These are phyloP conservation scores for Nakaseomyces kungkrabaensis DNA, from an alignment of 1,139 yeast genomes.

Conservation along the genomic window DNA sequence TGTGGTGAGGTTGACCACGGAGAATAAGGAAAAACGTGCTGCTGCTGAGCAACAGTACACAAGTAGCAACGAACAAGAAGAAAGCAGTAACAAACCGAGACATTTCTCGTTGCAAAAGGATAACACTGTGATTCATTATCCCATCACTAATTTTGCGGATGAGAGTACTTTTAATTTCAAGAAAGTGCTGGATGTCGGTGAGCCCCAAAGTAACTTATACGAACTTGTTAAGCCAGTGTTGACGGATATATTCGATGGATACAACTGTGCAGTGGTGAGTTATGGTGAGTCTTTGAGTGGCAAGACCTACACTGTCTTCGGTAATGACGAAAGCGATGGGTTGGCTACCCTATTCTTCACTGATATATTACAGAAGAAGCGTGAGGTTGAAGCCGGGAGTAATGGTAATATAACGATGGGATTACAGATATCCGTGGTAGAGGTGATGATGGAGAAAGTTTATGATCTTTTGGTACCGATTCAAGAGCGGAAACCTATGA, in stretches of 20 bases:
- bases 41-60: neutral
- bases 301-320: slow-evolving; percentile 81
- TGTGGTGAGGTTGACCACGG: neutral
- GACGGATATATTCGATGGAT: slow-evolving; percentile 41
- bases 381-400: slow-evolving; percentile 12
- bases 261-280: slow-evolving; percentile 76
- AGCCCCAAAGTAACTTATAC: slow-evolving; percentile 54
- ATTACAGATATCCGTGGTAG: slow-evolving; percentile 39
- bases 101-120: slow-evolving; percentile 1
- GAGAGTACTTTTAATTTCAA: slow-evolving; percentile 49
- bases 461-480: slow-evolving; percentile 44
- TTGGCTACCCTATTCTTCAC: neutral
- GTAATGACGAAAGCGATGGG: slow-evolving; percentile 33
- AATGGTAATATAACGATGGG: slow-evolving; percentile 32
- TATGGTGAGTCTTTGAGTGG: slow-evolving; percentile 91
- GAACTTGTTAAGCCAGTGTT: slow-evolving; percentile 31
- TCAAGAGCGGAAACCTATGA: slow-evolving; percentile 8
- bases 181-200: slow-evolving; percentile 43
- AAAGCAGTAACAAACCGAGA: neutral
- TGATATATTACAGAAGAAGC: neutral
- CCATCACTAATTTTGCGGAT: slow-evolving; percentile 2
- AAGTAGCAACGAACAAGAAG: neutral
- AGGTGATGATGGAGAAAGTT: slow-evolving; percentile 71
- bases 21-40: neutral
- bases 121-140: slow-evolving; percentile 1